Percentiles rank a stretch among this genome's conserved stretches.
phyloP scores from a whole-genome alignment of 345 rosid species.

The Mangifera indica region DNA sequence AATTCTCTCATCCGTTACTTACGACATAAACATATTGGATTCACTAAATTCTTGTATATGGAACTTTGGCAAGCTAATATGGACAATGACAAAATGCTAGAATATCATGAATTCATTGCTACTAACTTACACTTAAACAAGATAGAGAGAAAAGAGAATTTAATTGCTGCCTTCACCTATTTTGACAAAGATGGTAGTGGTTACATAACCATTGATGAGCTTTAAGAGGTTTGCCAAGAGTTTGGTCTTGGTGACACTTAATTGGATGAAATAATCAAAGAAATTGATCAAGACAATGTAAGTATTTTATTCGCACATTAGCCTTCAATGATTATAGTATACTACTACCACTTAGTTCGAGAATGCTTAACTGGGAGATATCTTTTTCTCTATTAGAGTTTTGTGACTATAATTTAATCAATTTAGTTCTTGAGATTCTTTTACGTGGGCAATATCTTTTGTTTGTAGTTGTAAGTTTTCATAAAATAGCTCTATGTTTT shows the following conservation, averaged over 20 bases:
- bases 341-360: background rate
- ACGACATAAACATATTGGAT: conserved; percentile 10
- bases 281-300: conserved; percentile 91
- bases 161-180: conserved; percentile 78
- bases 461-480: too few relatives aligned
- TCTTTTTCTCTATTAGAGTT: too few relatives aligned
- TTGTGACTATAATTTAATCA: too few relatives aligned
- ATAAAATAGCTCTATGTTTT: too few relatives aligned
- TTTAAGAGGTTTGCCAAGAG: conserved; percentile 89
- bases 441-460: too few relatives aligned
- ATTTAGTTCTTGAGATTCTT: too few relatives aligned
- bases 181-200: conserved; percentile 95
- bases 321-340: conserved; percentile 1
- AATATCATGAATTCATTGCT: conserved; percentile 91
- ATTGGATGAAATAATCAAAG: conserved; percentile 83
- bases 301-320: conserved; percentile 26
- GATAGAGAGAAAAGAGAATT: conserved; percentile 88
- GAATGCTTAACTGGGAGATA: too few relatives aligned
- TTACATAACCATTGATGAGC: conserved; percentile 86
- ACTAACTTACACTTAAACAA: conserved; percentile 92
- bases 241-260: conserved; percentile 82
- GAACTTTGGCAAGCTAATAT: conserved; percentile 73
- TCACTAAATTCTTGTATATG: conserved; percentile 1
- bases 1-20: background rate
- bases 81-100: conserved; percentile 84